Base-by-base conservation (phyloP, 129 eudicot genomes). In the Flaveria robusta region DNA sequence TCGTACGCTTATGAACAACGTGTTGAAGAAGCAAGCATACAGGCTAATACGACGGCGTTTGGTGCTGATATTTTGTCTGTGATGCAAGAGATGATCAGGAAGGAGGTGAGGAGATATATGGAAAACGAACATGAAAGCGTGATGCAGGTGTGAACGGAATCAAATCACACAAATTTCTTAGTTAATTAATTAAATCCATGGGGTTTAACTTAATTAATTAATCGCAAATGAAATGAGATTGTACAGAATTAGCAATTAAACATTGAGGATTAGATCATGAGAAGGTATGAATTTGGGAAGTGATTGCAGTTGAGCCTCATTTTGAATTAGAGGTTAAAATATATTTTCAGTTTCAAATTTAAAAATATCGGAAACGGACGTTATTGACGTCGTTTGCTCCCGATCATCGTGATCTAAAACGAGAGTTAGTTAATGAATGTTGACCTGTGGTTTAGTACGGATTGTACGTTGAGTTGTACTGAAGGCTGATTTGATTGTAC, bases 71-170 rank as follows among this genome's bases (percentile, higher is more conserved):
- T 77, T 77, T 4, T 77, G 4, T 23, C 74, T 0, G 68, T 77
- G 59, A 77, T 77, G 81, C 81, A 68, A 26, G 81, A 68, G 81
- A 77, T 77, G 81, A 77, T 77, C 26, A 77, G 75, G 50, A 68
- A 67, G 15, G 81, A 77, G 46, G 81, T 77, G 67, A 77, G 68
- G 72, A 77, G 42, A 52, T 67, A 65, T 52, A 77, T 68, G 81
- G 81, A 77, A 43, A 73, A 68, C 1, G 74, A 39, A 9, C 74
- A 54, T 39, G 74, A 76, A 3, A 54, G 71, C 31, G n/a, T 62
- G 67, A 60, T 60, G 41, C 9, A 60, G 64, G 12, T 54, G 62
- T 54, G 62, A 54, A 47, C 52, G 52, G 18, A 47, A 47, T 47
- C n/a, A 14, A 47, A 47, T 13, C 1, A 47, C 2, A 14, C 52